Percentiles rank a stretch among this genome's conserved stretches.
phyloP scores from a whole-genome alignment of 352 stramenopile species.

The Pythium aphanidermatum region DNA sequence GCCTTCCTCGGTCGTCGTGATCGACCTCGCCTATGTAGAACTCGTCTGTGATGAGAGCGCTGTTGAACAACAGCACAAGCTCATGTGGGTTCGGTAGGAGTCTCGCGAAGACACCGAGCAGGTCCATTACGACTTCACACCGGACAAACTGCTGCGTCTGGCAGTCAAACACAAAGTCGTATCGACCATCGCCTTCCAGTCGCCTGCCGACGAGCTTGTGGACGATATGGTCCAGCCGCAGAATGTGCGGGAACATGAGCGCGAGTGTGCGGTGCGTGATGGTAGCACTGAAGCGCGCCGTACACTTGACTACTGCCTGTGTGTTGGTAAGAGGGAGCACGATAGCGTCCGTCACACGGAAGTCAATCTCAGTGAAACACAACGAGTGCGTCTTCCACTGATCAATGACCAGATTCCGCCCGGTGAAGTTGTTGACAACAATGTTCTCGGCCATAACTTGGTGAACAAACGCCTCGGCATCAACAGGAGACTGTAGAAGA shows the following conservation, averaged over 20 bases:
- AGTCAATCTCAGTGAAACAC: not conserved
- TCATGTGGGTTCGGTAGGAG: constrained; percentile 4
- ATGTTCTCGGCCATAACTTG: not conserved
- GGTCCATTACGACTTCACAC: constrained; percentile 5
- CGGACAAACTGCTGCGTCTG: constrained; percentile 1
- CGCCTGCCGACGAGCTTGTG: not conserved
- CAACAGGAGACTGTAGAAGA: not conserved
- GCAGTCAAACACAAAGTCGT: constrained; percentile 9
- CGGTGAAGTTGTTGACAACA: not conserved
- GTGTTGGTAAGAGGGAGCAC: not conserved
- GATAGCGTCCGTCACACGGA: not conserved
- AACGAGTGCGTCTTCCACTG: constrained; percentile 4
- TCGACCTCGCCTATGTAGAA: constrained; percentile 9
- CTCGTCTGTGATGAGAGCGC: constrained; percentile 2
- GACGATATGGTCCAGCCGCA: not conserved
- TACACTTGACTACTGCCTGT: not conserved
- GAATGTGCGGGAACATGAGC: constrained; percentile 4
- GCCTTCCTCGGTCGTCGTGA: not conserved
- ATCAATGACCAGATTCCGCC: not conserved
- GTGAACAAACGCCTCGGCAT: not conserved
- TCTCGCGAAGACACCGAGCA: constrained; percentile 7
- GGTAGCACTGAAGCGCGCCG: not conserved
- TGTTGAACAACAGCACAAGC: constrained; percentile 5
- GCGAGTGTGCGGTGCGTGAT: not conserved
- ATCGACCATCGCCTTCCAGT: constrained; percentile 1